Base-by-base conservation (phyloP, 768 basidiomycete genomes). In the Suillus americanus region DNA sequence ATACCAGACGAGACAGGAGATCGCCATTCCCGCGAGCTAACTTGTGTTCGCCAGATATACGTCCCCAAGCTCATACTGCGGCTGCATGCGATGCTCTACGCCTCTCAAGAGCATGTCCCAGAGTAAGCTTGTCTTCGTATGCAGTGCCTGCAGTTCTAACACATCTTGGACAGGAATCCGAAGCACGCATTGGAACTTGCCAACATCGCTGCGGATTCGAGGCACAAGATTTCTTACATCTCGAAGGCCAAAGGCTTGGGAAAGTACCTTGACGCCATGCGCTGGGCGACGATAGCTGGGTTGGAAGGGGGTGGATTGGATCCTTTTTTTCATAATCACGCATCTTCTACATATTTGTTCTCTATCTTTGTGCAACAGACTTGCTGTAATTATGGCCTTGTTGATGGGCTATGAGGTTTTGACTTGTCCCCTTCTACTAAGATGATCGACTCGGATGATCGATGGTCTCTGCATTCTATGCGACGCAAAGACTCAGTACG, bases 11-110 rank as follows among this genome's bases (percentile, higher is more conserved):
- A n/a, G n/a, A n/a, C n/a, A n/a, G n/a, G n/a, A 48, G 83, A 88
- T 53, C 83, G 82, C 6, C 82, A 90, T 30, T 81, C 80, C 30
- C 79, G 80, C 28, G 93, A 97, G 66, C 83, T 97, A 56, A 77
- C 85, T 14, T 86, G 90, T 86, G 96, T 37, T 96, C 33, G 33
- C 1, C 33, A 8, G 33, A 35, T 35, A 35, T 8, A 90, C 75
- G 81, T 97, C 28, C 97, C 95, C 0, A 94, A 97, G 73, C 82
- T 98, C 23, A 86, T 98, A 68, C 82, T 98, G 67, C 87, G 94
- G 25, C 78, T 99, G 2, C 95, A 98, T 71, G 80, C 84, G 51
- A 78, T 89, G 57, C 78, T 99, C 13, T 83, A 86, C 66, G 77
- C 81, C 40, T 92, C 94, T 6, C 79, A 87, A 9, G 75, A 80